Conservation (phyloP, 2,329 filamentous ascomycete genomes). For the Eurotiales sp. region DNA sequence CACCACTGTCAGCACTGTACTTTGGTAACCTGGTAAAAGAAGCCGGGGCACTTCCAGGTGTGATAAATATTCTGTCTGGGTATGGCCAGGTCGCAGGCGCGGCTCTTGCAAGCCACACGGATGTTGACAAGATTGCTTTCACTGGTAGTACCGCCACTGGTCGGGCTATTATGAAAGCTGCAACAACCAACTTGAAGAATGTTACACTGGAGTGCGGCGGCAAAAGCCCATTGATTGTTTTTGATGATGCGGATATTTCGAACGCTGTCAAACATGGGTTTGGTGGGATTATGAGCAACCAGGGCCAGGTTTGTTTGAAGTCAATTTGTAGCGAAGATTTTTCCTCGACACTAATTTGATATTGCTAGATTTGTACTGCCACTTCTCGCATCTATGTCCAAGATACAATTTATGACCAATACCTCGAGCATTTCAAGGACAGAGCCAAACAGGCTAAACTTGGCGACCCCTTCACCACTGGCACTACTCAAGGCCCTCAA, state of each 20-base stretch:
- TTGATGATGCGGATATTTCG: conserved; percentile 56
- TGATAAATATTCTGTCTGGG: conserved; percentile 73
- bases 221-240: conserved; percentile 56
- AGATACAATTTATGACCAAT: conserved; percentile 47
- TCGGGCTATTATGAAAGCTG: conserved; percentile 71
- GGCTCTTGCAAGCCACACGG: conserved; percentile 63
- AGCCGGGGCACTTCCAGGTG: conserved; percentile 73
- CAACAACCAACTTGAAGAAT: conserved; percentile 60
- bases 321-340: too few relatives aligned
- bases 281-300: conserved; percentile 56
- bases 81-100: conserved; percentile 64
- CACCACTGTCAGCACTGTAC: conserved; percentile 55
- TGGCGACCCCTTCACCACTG: conserved; percentile 40
- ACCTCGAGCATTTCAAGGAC: conserved; percentile 35
- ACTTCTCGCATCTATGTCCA: conserved; percentile 57
- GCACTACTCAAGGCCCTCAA: conserved; percentile 44
- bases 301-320: too few relatives aligned
- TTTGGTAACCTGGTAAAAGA: conserved; percentile 65
- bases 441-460: conserved; percentile 32
- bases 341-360: too few relatives aligned
- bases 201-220: conserved; percentile 60
- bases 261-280: conserved; percentile 48
- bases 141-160: conserved; percentile 72
- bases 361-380: conserved; percentile 59
- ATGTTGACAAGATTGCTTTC: conserved; percentile 74